phyloP scores from a whole-genome alignment of 2,329 filamentous ascomycete species.

The Colletotrichum sp. region DNA sequence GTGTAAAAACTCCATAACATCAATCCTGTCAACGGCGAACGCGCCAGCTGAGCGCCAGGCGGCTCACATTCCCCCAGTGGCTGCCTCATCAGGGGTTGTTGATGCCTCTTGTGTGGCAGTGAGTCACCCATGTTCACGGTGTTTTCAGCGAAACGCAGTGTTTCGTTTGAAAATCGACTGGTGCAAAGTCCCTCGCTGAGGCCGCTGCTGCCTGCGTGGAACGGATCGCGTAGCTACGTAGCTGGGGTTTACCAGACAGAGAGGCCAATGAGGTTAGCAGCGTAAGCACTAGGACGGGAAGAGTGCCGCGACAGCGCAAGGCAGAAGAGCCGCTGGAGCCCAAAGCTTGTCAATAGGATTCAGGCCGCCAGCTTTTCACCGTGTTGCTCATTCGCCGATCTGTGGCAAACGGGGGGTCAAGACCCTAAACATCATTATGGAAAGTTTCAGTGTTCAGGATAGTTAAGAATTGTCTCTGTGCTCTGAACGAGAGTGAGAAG shows the following conservation, averaged over 20 bases:
- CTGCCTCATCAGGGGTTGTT: not conserved
- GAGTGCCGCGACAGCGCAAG: not conserved
- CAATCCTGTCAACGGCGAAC: not conserved
- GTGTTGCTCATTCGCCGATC: conserved; percentile 2
- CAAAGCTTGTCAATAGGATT: not conserved
- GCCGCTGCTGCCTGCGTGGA: conserved; percentile 10
- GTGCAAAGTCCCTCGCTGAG: not conserved
- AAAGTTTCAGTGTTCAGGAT: not conserved
- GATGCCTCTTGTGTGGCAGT: not conserved
- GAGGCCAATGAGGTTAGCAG: not conserved
- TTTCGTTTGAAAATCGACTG: not conserved
- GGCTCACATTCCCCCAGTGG: not conserved
- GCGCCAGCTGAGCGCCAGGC: not conserved
- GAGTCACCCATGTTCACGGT: conserved; percentile 6
- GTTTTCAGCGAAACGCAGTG: not conserved
- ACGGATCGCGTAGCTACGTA: not conserved
- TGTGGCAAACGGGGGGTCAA: not conserved
- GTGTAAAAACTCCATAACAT: not conserved
- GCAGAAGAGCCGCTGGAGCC: not conserved
- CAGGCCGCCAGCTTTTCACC: not conserved
- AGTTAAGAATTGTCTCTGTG: not conserved
- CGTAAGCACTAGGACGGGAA: not conserved
- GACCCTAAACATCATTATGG: rapidly evolving
- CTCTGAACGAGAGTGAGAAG: not conserved
- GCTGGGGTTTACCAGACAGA: not conserved